Conservation (phyloP, 345 rosid genomes). For the Populus deltoides region DNA sequence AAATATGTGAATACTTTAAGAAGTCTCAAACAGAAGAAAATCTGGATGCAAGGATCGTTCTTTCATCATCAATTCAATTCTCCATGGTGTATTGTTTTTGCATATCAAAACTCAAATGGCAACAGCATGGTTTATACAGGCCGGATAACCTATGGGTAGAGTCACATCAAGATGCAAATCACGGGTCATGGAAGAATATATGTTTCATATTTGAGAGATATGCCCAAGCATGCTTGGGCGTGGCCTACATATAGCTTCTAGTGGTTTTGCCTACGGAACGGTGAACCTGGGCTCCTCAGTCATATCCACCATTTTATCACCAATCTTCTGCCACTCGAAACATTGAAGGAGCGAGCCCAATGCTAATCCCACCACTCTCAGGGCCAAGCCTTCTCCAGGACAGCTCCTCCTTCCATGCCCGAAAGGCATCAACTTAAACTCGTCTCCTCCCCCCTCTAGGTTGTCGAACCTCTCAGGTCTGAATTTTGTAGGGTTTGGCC, state of each 20-base stretch:
- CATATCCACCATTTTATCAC: conserved; percentile 28
- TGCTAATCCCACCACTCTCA: conserved; percentile 21
- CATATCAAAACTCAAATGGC: too few relatives aligned
- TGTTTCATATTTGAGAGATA: too few relatives aligned
- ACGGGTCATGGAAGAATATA: too few relatives aligned
- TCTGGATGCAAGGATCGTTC: too few relatives aligned
- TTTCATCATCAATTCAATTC: too few relatives aligned
- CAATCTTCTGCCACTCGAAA: conserved; percentile 32
- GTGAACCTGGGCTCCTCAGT: conserved; percentile 28
- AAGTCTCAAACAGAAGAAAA: too few relatives aligned
- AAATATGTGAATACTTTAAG: too few relatives aligned
- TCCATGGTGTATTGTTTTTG: too few relatives aligned
- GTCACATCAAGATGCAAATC: too few relatives aligned
- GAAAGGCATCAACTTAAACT: conserved; percentile 39
- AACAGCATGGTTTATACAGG: too few relatives aligned
- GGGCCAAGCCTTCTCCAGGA: conserved; percentile 40
- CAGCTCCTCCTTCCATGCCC: conserved; percentile 47
- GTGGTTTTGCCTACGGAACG: conserved; percentile 32
- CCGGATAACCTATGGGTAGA: too few relatives aligned
- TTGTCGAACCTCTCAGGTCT: conserved; percentile 45
- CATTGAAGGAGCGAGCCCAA: conserved; percentile 34
- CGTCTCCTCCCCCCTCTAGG: conserved; percentile 17
- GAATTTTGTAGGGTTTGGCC: conserved; percentile 37
- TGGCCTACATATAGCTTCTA: conserved; percentile 27
- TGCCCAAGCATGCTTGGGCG: not conserved